phyloP scores from a whole-genome alignment of 192 early-diverging fungal genomes.

The Chytriomyces sp. region DNA sequence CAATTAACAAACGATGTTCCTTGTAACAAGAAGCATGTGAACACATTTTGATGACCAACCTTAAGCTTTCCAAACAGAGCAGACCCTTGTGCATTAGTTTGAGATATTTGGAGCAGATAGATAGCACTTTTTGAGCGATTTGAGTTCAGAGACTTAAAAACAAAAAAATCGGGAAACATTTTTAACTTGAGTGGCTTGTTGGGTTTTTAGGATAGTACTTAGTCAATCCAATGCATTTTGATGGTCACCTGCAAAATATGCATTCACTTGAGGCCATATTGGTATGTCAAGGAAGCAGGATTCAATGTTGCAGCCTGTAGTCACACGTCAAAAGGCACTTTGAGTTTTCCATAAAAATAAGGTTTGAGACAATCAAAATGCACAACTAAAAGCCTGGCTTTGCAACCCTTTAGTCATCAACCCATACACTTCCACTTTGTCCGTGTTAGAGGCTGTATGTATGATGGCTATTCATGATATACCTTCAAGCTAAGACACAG shows the following conservation, averaged over 20 bases:
- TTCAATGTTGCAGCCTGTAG: conserved; percentile 64
- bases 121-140: conserved; percentile 27
- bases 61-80: conserved; percentile 19
- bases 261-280: conserved; percentile 79
- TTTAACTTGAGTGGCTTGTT: conserved; percentile 45
- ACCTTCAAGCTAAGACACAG: conserved; percentile 7
- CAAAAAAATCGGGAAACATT: neutral
- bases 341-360: conserved; percentile 60
- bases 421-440: conserved; percentile 39
- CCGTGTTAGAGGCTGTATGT: conserved; percentile 4
- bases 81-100: conserved; percentile 12
- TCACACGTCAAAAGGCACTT: conserved; percentile 74
- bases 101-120: conserved; percentile 23
- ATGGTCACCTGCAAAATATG: conserved; percentile 52
- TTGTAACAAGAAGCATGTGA: too few relatives aligned
- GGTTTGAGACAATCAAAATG: neutral
- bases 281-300: conserved; percentile 66
- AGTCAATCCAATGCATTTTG: conserved; percentile 42
- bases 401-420: conserved; percentile 37
- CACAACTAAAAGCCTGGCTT: conserved; percentile 17
- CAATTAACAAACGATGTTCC: conserved; percentile 21
- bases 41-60: too few relatives aligned
- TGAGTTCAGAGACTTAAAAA: neutral
- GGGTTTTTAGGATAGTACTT: conserved; percentile 42
- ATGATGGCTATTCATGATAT: neutral